These are phyloP conservation scores for Coemansia sp. DNA, from an alignment of 192 early-diverging fungal species.

Conservation along the genomic window DNA sequence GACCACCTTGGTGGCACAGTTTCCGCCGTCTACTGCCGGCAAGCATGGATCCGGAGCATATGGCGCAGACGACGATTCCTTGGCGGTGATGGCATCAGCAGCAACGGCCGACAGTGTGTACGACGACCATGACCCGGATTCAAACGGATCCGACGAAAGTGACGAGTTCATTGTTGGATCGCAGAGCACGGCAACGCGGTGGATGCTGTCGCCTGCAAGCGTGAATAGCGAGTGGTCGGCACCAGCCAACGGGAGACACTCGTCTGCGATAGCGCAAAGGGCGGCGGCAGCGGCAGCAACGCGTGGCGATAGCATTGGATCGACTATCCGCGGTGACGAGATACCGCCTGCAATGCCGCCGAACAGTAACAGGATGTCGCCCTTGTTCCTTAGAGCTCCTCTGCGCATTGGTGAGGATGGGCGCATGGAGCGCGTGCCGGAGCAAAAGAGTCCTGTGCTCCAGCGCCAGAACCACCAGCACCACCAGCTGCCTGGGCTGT, in stretches of 20 bases:
- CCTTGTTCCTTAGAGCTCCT: slow-evolving; percentile 15
- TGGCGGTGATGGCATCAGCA: not conserved
- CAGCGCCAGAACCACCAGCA: not conserved
- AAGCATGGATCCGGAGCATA: not conserved
- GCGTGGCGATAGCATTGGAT: slow-evolving; percentile 44
- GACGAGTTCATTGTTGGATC: slow-evolving; percentile 37
- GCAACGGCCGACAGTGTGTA: not conserved
- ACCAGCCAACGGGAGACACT: not conserved
- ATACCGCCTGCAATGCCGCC: slow-evolving; percentile 4
- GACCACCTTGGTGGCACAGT: too few relatives aligned
- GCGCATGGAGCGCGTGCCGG: not conserved
- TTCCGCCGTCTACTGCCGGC: not conserved
- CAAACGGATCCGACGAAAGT: slow-evolving; percentile 8
- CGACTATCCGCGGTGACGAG: slow-evolving; percentile 32
- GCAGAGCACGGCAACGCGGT: slow-evolving; percentile 12
- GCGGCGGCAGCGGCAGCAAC: not conserved
- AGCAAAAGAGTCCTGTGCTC: not conserved
- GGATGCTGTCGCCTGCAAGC: not conserved
- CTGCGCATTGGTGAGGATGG: not conserved
- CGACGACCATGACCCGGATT: slow-evolving; percentile 2
- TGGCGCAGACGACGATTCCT: not conserved
- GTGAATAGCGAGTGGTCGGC: not conserved
- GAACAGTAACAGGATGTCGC: not conserved
- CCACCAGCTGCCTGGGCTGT: not conserved
- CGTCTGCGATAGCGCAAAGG: not conserved